phyloP scores from a whole-genome alignment of 108 stramenopile species.

The Skeletonema menzelii region DNA sequence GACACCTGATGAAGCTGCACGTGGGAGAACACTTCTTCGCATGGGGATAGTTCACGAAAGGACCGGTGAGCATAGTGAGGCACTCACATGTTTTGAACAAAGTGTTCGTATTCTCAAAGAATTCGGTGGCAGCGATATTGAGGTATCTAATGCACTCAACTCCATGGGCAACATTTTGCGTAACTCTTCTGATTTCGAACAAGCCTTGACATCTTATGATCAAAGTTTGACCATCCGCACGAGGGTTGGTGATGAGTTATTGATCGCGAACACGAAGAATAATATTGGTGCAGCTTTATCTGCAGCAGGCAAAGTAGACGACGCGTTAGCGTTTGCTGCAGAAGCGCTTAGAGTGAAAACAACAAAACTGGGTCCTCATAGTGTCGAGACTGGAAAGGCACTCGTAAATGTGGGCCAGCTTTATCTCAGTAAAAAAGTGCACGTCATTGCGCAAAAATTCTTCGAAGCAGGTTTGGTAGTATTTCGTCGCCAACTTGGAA shows the following conservation, averaged over 20 bases:
- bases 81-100: constrained; percentile 38
- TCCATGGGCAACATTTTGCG: constrained; percentile 42
- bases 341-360: constrained; percentile 49
- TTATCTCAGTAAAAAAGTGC: constrained; percentile 23
- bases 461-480: constrained; percentile 57
- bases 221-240: constrained; percentile 43
- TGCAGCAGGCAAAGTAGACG: constrained; percentile 18
- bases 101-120: constrained; percentile 15
- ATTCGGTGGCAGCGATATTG: constrained; percentile 22
- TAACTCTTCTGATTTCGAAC: constrained; percentile 28
- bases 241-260: constrained; percentile 28
- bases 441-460: constrained; percentile 17
- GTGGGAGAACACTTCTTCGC: constrained; percentile 29
- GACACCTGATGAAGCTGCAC: constrained; percentile 12
- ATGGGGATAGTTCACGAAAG: constrained; percentile 33
- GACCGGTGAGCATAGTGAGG: constrained; percentile 12
- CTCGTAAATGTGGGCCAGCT: constrained; percentile 51
- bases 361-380: constrained; percentile 16
- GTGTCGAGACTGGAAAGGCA: constrained; percentile 40
- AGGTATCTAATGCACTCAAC: constrained; percentile 46
- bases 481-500: background rate
- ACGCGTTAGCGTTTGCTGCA: constrained; percentile 42
- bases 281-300: constrained; percentile 44
- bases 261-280: constrained; percentile 49
- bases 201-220: constrained; percentile 45